Percentiles rank a stretch among this genome's conserved stretches.
These are phyloP conservation scores for Sporothrix pallida DNA, from an alignment of 2,329 filamentous ascomycete genomes.

Conservation along the genomic window DNA sequence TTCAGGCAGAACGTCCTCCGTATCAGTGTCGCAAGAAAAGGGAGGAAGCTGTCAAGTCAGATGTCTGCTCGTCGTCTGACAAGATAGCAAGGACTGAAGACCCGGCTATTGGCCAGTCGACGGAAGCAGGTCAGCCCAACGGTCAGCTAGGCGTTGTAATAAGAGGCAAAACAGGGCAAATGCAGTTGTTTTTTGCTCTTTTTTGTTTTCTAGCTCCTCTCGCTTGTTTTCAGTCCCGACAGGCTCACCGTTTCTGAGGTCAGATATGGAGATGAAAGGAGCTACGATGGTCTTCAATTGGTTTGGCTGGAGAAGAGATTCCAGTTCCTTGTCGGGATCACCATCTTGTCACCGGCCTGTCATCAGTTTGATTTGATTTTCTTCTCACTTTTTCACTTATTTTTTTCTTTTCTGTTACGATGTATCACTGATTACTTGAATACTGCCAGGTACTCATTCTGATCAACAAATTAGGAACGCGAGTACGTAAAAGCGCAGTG, in stretches of 20 bases:
- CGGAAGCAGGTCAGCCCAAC: slow-evolving; percentile 7
- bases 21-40: neutral
- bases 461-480: no score
- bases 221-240: neutral
- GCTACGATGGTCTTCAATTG: no score
- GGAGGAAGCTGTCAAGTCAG: neutral
- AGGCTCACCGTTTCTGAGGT: slow-evolving; percentile 1
- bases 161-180: neutral
- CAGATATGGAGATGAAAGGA: neutral
- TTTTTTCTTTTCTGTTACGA: neutral
- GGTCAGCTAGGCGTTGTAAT: neutral
- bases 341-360: neutral
- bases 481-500: neutral
- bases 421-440: neutral
- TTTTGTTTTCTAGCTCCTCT: no score
- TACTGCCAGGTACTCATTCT: no score
- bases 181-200: no score
- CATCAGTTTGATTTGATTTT: neutral
- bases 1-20: neutral
- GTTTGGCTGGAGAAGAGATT: no score
- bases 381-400: no score
- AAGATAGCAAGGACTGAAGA: neutral
- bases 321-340: no score
- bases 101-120: neutral
- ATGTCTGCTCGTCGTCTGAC: neutral